A percentile compares a stretch with the other conserved stretches of the same genome.
These are phyloP conservation scores for Podospora appendiculata DNA, from an alignment of 495 filamentous ascomycete species.

Conservation along the genomic window DNA sequence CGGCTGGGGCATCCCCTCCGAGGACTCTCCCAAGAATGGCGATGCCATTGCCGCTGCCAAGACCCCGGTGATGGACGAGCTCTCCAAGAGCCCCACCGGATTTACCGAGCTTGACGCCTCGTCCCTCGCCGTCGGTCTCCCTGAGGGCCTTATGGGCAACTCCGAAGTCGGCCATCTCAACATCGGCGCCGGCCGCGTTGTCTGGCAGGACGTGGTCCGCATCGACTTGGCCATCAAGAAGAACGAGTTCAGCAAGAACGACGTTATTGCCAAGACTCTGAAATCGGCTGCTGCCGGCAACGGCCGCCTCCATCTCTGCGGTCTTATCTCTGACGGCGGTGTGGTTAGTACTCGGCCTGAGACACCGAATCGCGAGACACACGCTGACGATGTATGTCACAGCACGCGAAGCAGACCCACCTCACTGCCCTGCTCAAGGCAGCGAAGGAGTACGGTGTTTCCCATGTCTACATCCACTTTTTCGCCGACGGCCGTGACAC, in stretches of 20 bases:
- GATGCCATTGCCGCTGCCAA: constrained; percentile 91
- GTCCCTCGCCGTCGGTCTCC: constrained; percentile 88
- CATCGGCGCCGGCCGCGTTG: constrained; percentile 94
- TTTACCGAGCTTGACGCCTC: constrained; percentile 82
- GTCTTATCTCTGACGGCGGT: constrained; percentile 88
- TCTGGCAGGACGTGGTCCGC: constrained; percentile 98
- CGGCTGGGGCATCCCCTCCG: constrained; percentile 87
- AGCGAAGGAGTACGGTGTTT: constrained; percentile 79
- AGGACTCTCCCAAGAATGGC: constrained; percentile 69
- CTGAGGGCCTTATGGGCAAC: constrained; percentile 97
- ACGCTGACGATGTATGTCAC: background rate
- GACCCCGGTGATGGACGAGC: constrained; percentile 59
- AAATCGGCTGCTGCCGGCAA: constrained; percentile 77
- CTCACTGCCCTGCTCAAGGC: constrained; percentile 78
- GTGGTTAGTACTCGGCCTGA: constrained; percentile 47
- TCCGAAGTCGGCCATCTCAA: constrained; percentile 97
- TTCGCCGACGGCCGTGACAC: constrained; percentile 97
- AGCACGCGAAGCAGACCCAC: constrained; percentile 91
- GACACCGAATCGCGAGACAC: background rate
- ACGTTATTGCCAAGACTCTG: constrained; percentile 70
- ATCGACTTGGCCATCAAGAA: constrained; percentile 96
- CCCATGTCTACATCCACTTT: constrained; percentile 95
- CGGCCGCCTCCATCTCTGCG: constrained; percentile 85
- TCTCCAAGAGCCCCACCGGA: constrained; percentile 30
- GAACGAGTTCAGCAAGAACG: constrained; percentile 66